Evolutionary conservation across 1,284 basidiomycete species (phyloP).

Genomic region (Phylloboletellus chloephorus): DNA sequence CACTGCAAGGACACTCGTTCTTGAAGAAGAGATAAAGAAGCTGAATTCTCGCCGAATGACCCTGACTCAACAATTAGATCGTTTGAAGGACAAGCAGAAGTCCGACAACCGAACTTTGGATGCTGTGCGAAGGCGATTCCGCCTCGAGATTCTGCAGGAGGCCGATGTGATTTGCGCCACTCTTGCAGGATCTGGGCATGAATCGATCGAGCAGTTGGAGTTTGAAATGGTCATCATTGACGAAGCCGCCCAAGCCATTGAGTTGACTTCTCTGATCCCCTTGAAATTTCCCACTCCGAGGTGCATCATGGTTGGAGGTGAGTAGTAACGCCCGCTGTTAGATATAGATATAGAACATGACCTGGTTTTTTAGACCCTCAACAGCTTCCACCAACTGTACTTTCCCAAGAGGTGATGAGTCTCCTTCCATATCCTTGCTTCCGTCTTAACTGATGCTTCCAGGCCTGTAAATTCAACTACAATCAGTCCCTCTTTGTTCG

Average conservation of each 20-base stretch:
- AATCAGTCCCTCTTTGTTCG: constrained; percentile 94
- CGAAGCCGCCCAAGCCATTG: constrained; percentile 96
- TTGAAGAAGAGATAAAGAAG: constrained; percentile 67
- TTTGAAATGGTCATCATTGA: constrained; percentile 98
- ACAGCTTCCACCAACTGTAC: constrained; percentile 94
- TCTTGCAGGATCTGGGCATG: constrained; percentile 89
- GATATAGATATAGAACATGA: neutral
- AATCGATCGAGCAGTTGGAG: constrained; percentile 76
- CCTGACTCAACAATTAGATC: constrained; percentile 69
- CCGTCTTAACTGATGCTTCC: constrained; percentile 11
- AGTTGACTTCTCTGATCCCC: constrained; percentile 95
- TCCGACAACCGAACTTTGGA: constrained; percentile 72
- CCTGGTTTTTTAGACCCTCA: constrained; percentile 69
- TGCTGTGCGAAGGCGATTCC: constrained; percentile 67
- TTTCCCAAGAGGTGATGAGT: constrained; percentile 66
- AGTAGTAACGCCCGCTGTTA: constrained; percentile 16
- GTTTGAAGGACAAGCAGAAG: constrained; percentile 76
- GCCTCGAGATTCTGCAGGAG: constrained; percentile 74
- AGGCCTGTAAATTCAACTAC: constrained; percentile 79
- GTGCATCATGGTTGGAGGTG: constrained; percentile 93
- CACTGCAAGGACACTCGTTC: constrained; percentile 39
- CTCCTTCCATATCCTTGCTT: neutral
- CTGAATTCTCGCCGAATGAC: constrained; percentile 60
- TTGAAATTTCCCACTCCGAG: constrained; percentile 82
- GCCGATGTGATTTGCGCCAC: constrained; percentile 96